Conservation (phyloP, 73 alveolate species). For the Paramecium biaurelia region DNA sequence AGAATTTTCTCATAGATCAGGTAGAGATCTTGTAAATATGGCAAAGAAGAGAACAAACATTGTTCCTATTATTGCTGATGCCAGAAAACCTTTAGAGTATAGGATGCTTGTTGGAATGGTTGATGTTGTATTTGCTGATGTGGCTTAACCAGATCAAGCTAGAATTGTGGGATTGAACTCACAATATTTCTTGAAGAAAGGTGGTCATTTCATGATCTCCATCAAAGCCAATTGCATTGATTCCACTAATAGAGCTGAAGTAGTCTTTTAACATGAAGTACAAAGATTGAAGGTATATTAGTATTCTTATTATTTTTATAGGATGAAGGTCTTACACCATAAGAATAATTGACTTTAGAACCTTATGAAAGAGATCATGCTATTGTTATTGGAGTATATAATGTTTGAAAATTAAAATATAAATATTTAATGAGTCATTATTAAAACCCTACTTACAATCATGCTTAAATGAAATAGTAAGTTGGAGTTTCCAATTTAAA, state of each 20-base stretch:
- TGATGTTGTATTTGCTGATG: conserved; percentile 99
- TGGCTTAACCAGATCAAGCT: conserved; percentile 99
- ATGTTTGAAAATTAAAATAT: conserved; percentile 69
- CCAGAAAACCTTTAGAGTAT: conserved; percentile 98
- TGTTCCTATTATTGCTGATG: conserved; percentile 99
- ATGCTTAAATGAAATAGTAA: not conserved
- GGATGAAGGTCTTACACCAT: conserved; percentile 93
- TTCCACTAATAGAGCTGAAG: conserved; percentile 98
- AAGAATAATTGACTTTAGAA: conserved; percentile 94
- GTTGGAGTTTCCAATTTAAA: conserved; percentile 11
- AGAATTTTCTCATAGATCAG: conserved; percentile 98
- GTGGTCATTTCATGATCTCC: conserved; percentile 96
- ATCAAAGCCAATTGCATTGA: conserved; percentile 99
- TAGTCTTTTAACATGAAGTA: conserved; percentile 93
- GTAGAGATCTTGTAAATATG: conserved; percentile 99
- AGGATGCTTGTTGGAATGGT: conserved; percentile 99
- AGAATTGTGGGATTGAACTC: conserved; percentile 94
- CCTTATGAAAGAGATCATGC: conserved; percentile 99
- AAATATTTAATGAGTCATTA: not conserved
- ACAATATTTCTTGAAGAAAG: conserved; percentile 90
- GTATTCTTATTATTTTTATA: not conserved
- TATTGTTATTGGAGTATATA: conserved; percentile 95
- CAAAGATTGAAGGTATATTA: conserved; percentile 72
- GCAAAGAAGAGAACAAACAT: conserved; percentile 86
- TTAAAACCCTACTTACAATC: conserved; percentile 26